Conservation (phyloP, 2,329 filamentous ascomycete genomes). For the Diaporthe sp. region DNA sequence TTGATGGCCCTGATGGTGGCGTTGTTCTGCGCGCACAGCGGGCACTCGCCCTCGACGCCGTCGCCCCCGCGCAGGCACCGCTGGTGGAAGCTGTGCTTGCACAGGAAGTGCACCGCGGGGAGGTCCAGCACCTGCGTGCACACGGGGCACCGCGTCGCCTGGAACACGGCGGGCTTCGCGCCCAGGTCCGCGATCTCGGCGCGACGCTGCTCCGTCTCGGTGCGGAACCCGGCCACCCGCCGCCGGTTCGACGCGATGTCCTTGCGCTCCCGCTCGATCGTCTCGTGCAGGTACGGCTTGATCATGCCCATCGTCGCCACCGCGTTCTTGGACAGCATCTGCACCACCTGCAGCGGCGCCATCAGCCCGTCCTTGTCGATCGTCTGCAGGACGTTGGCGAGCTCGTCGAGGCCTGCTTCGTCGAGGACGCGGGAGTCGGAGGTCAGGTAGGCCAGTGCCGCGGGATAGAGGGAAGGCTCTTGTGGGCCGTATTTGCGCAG, state of each 20-base stretch:
- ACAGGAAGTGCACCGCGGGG: conserved; percentile 94
- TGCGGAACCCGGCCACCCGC: conserved; percentile 85
- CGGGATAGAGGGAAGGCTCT: conserved; percentile 92
- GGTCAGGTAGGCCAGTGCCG: conserved; percentile 92
- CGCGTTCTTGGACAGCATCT: conserved; percentile 77
- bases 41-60: conserved; percentile 72
- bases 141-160: conserved; percentile 87
- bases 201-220: conserved; percentile 84
- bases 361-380: conserved; percentile 93
- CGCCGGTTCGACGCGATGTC: conserved; percentile 86
- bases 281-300: conserved; percentile 89
- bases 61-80: conserved; percentile 75
- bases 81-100: conserved; percentile 97
- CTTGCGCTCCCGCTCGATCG: conserved; percentile 87
- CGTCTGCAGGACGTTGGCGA: conserved; percentile 82
- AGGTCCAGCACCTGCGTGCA: conserved; percentile 85
- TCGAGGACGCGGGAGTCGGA: conserved; percentile 84
- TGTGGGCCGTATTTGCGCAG: conserved; percentile 91
- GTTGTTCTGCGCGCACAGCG: conserved; percentile 86
- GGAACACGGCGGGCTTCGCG: conserved; percentile 88
- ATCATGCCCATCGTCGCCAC: conserved; percentile 98
- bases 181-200: conserved; percentile 82
- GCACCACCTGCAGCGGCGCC: conserved; percentile 96
- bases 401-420: conserved; percentile 86
- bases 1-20: conserved; percentile 90